A percentile compares a stretch with the other conserved stretches of the same genome.
Evolutionary conservation across 2,329 filamentous ascomycete genomes (phyloP).

Genomic region (Tolypocladium amazonense): DNA sequence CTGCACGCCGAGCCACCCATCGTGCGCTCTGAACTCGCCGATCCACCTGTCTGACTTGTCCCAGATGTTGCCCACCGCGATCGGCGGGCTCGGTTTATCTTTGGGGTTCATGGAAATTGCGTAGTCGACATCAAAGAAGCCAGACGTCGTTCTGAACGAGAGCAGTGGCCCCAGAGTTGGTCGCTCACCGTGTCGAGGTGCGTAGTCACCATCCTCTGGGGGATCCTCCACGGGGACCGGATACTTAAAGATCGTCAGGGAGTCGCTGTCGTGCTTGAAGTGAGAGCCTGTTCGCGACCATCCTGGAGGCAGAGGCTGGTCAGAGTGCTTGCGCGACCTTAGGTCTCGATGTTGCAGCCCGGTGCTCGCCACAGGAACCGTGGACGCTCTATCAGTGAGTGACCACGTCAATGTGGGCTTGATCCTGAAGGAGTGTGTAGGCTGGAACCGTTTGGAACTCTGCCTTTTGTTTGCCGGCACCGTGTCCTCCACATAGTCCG

Average conservation of each 20-base stretch:
- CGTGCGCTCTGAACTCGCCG: conserved; percentile 32
- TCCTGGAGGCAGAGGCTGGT: conserved; percentile 22
- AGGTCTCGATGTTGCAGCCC: conserved; percentile 29
- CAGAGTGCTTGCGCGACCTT: conserved; percentile 19
- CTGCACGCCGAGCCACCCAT: conserved; percentile 33
- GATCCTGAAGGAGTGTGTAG: conserved; percentile 26
- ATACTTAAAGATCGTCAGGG: conserved; percentile 27
- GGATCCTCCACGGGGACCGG: conserved; percentile 28
- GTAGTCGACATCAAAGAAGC: conserved; percentile 30
- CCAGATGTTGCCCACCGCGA: conserved; percentile 33
- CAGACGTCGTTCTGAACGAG: conserved; percentile 26
- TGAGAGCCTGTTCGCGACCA: conserved; percentile 25
- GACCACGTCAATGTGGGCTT: conserved; percentile 25
- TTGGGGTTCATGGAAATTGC: conserved; percentile 23
- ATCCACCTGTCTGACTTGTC: conserved; percentile 24
- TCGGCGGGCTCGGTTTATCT: conserved; percentile 24
- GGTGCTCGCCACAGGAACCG: conserved; percentile 22
- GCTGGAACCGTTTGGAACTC: conserved; percentile 22
- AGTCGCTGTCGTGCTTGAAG: conserved; percentile 30
- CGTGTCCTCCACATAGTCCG: conserved; percentile 31
- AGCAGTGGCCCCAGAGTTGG: conserved; percentile 27
- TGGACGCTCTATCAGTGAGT: conserved; percentile 26
- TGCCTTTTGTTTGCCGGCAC: conserved; percentile 18
- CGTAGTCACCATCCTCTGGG: conserved; percentile 17
- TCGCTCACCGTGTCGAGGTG: conserved; percentile 17